Evolutionary conservation across 164 flowering plant genomes (phyloP), one percentile per base, ranked within the genome.

Genomic region (Brasenia schreberi): DNA sequence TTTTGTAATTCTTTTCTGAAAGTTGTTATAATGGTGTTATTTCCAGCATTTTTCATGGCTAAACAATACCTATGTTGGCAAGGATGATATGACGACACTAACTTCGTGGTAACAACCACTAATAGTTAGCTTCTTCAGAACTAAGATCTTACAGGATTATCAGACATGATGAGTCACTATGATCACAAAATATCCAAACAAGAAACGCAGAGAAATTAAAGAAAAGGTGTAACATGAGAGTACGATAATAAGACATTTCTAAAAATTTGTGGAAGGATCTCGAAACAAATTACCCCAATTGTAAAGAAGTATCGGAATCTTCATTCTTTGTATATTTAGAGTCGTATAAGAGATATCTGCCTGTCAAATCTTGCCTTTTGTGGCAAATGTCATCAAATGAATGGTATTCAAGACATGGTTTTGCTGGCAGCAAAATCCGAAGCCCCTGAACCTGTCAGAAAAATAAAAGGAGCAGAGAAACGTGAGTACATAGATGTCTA

Each of bases 241-340:
- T 9, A 6, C 56, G 16, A 49, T 49, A 49, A 9, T 33, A 33
- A 33, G 39, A 3, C 56, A 3, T 14, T 9, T 49, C 56, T 9
- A 14, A 49, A 49, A 49, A 49, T 49, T 9, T 49, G 56, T 49
- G 10, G 12, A 49, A 49, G 56, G 10, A 49, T 49, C 16, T 5
- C 10, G 16, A 49, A 5, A 9, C 16, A 9, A 9, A 53, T 42
- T 86, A 87, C 97, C 92, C 90, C 64, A 88, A 81, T 62, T 85
- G 84, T 77, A 90, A 78, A 61, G 90, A 80, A 39, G 87, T 87
- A 69, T 85, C 92, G 39, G 94, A 89, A 70, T 81, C 86, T 61
- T 66, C 85, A 42, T 64, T 70, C 64, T 75, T 81, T 33, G 81
- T 89, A 42, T 66, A 14, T 18, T 65, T 64, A 67, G 71, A 72